phyloP scores from a whole-genome alignment of 176 grass and related monocot species.

The Cenchrus americanus region DNA sequence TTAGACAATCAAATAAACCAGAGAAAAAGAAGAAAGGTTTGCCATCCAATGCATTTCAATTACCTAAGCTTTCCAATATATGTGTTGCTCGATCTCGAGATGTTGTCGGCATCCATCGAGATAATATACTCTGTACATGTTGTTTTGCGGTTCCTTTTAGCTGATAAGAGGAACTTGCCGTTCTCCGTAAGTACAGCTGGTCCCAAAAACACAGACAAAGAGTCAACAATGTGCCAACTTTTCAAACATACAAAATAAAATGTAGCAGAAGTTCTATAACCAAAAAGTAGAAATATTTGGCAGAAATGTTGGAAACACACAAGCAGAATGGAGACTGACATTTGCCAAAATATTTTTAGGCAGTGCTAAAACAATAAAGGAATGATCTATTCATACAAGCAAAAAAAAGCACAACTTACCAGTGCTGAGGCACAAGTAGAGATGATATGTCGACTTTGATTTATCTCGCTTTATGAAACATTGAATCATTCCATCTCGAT shows the following conservation, averaged over 20 bases:
- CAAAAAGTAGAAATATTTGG: background rate
- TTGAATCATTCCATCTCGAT: conserved; percentile 90
- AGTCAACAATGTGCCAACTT: background rate
- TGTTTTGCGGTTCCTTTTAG: conserved; percentile 84
- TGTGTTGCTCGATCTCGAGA: conserved; percentile 91
- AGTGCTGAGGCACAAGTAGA: conserved; percentile 85
- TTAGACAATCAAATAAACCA: background rate
- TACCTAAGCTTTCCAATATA: conserved; percentile 99
- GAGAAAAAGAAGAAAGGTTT: background rate
- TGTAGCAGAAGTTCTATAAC: background rate
- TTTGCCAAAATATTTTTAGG: background rate
- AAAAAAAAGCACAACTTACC: conserved; percentile 52
- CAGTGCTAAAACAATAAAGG: background rate
- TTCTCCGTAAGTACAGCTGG: conserved; percentile 82
- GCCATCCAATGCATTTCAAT: background rate
- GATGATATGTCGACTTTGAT: conserved; percentile 94
- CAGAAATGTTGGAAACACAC: background rate
- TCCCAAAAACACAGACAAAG: background rate
- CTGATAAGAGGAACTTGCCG: conserved; percentile 95
- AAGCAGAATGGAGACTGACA: background rate
- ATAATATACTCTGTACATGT: conserved; percentile 93
- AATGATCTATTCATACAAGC: background rate
- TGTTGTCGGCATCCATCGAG: conserved; percentile 79
- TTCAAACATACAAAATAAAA: conserved; percentile 5
- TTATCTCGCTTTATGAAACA: conserved; percentile 98